Evolutionary conservation across 768 basidiomycete genomes (phyloP), one percentile per base, ranked within the genome.

Genomic region (Plicaturopsis crispa): DNA sequence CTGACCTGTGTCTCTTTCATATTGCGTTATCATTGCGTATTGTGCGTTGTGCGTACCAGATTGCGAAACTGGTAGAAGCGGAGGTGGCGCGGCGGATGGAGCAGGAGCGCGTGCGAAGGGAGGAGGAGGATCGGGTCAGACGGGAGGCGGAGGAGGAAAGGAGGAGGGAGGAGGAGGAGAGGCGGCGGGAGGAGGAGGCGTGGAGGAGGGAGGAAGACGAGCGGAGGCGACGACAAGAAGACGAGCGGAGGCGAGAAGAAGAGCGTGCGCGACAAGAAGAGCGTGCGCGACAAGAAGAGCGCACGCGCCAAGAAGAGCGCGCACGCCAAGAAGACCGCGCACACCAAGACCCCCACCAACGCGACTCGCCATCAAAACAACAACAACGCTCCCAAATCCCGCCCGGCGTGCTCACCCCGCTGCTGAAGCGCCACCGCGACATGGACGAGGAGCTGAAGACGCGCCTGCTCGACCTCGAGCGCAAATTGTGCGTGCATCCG

Each of bases 21-120:
- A 14, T 33, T 37, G 23, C 12, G 36, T 43, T 19, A 42, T 20
- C 22, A 32, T 35, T 6, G 30, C 18, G 16, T 4, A 28, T 16
- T 16, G 8, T 28, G 14, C 26, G 26, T 5, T n/a, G n/a, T n/a
- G n/a, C n/a, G n/a, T n/a, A n/a, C 16, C 48, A 84, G 84, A 85
- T 88, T 39, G 75, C 80, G 33, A 74, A 66, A 46, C 80, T 78
- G 6, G 85, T 88, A 21, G 81, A 87, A 62, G 70, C 65, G 5
- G 83, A 88, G 54, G 84, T 84, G 38, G 73, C 78, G 12, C 66
- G 80, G 43, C 71, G 83, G 20, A 57, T 89, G 35, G 78, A 34
- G 28, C 10, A 10, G 18, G 62, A 66, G 31, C 52, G 56, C 39
- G 61, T 67, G 52, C 60, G 62, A 41, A 46, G 43, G 33, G 31